A percentile compares a stretch with the other conserved stretches of the same genome.
Evolutionary conservation across 1,284 basidiomycete genomes (phyloP).

Genomic region (Pyrrhoderma noxium): DNA sequence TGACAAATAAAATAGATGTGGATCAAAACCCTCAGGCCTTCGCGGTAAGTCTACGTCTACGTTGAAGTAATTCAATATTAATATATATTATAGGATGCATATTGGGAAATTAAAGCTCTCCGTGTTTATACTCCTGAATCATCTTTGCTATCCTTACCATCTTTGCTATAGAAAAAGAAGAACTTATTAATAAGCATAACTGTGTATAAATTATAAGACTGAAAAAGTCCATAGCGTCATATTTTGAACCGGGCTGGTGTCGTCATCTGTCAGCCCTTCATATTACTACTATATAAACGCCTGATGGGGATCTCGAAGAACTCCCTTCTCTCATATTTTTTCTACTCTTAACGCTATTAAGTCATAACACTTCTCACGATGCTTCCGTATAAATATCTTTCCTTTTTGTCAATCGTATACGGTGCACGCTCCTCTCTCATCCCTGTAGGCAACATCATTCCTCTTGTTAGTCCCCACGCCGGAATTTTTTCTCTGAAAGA

Average conservation of each 20-base stretch:
- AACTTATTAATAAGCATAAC: too few species aligned
- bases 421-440: neutral
- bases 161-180: too few species aligned
- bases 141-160: neutral
- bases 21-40: slow-evolving; percentile 30
- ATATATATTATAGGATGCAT: slow-evolving; percentile 26
- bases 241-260: neutral
- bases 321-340: too few species aligned
- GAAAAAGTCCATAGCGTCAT: too few species aligned
- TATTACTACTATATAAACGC: too few species aligned
- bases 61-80: neutral
- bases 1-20: slow-evolving; percentile 23
- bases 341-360: too few species aligned
- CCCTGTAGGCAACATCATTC: neutral
- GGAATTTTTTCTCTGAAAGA: slow-evolving; percentile 10
- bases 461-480: neutral
- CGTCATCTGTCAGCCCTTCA: too few species aligned
- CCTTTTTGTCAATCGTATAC: too few species aligned
- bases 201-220: too few species aligned
- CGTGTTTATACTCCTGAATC: slow-evolving; percentile 28
- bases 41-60: slow-evolving; percentile 4
- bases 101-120: slow-evolving; percentile 34
- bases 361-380: too few species aligned
- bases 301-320: too few species aligned
- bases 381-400: too few species aligned